Base-by-base conservation (phyloP, 352 stramenopile genomes). In the Globisporangium nodosum region DNA sequence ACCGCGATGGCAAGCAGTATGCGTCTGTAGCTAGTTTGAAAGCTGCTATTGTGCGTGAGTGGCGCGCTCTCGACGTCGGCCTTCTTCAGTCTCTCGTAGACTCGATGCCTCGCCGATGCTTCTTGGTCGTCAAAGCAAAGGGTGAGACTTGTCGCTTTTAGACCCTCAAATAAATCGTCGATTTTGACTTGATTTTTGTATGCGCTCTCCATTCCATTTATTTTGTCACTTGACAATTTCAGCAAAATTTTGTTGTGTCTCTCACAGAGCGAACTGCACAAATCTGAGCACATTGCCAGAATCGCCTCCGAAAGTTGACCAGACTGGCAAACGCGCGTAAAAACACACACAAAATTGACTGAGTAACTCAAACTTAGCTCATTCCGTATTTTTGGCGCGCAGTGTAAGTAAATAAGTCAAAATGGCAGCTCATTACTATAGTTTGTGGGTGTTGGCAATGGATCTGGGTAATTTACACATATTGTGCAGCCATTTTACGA, bases 201-300 rank as follows among this genome's bases (percentile, higher is more conserved):
- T n/a, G n/a, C n/a, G n/a, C n/a, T n/a, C 5, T n/a, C 6, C 15
- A 45, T n/a, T 45, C 39, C 39, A 2, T n/a, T 45, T 45, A 45
- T 45, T 45, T 45, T 45, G 39, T 45, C 39, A 45, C 39, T 45
- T n/a, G 39, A 45, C 5, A 45, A 45, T 45, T 1, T 45, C 39
- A n/a, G 39, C 13, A 45, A 45, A 20, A 15, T 45, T 20, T 45
- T 45, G 39, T 45, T 48, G 42, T 27, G 42, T 27, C 42, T 48
- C 42, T 48, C 18, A 48, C 42, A 39, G 12, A 37, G 49, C 27
- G 31, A 53, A 24, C 0, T 53, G 1, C 6, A 11, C 49, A 40
- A 35, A 53, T 53, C 27, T 53, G 24, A 40, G 49, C 31, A 35
- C 21, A 53, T 40, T 20, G 21, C 16, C 49, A 48, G 42, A 48